Conservation (phyloP, 768 basidiomycete species). For the Phanerochaete sordida region DNA sequence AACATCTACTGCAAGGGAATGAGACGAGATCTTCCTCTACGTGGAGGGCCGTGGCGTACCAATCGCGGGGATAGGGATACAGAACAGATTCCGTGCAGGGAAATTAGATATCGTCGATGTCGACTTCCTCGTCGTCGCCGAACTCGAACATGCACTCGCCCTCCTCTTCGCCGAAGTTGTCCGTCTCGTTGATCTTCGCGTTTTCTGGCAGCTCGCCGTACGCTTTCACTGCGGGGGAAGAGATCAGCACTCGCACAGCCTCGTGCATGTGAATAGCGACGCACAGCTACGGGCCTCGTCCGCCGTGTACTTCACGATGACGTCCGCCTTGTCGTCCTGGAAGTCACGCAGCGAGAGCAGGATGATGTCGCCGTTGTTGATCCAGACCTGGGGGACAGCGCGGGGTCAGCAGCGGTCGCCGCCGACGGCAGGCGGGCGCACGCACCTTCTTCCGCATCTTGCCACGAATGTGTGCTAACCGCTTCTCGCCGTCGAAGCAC, state of each 20-base stretch:
- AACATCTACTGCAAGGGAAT: conserved; percentile 1
- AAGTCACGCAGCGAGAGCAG: conserved; percentile 94
- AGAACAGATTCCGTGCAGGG: conserved; percentile 19
- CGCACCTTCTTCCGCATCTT: conserved; percentile 99
- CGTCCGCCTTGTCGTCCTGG: conserved; percentile 99
- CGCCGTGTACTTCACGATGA: conserved; percentile 97
- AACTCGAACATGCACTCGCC: conserved; percentile 90
- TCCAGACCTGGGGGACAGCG: conserved; percentile 78
- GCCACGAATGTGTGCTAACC: conserved; percentile 95
- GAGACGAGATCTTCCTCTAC: not conserved
- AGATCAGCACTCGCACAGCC: not conserved
- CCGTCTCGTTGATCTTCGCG: conserved; percentile 96
- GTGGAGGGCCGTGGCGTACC: not conserved
- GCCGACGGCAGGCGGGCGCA: conserved; percentile 3
- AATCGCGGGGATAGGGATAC: conserved; percentile 14
- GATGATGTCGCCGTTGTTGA: conserved; percentile 97
- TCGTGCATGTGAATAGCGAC: conserved; percentile 22
- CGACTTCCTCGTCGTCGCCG: conserved; percentile 83
- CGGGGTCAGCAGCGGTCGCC: not conserved
- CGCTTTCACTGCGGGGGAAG: conserved; percentile 67
- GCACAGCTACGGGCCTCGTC: conserved; percentile 85
- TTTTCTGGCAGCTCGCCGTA: conserved; percentile 97
- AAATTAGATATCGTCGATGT: conserved; percentile 83
- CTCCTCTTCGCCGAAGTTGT: conserved; percentile 87
- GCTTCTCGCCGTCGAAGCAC: conserved; percentile 98